phyloP scores from a whole-genome alignment of 139 green algal genomes.

The Spirogloea muscicola region DNA sequence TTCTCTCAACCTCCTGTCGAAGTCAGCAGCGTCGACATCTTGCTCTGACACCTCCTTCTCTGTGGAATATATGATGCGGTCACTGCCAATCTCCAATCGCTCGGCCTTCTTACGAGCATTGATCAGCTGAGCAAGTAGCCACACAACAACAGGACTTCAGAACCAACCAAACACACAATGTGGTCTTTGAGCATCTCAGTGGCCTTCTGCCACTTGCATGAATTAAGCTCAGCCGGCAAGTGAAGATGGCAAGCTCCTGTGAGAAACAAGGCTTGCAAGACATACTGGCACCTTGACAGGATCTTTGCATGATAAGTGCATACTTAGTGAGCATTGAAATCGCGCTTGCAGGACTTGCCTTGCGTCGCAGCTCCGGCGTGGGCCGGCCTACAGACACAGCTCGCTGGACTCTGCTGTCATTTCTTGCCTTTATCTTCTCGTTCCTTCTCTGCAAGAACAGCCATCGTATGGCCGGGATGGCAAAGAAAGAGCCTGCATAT shows the following conservation, averaged over 20 bases:
- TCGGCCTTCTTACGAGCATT: conserved; percentile 34
- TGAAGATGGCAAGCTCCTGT: background rate
- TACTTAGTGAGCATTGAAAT: too few relatives aligned
- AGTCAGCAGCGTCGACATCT: conserved; percentile 37
- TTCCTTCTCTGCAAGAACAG: conserved; percentile 59
- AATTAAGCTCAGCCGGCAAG: background rate
- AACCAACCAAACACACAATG: too few relatives aligned
- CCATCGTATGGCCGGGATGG: conserved; percentile 69
- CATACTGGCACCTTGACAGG: background rate
- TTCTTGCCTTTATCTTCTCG: conserved; percentile 66
- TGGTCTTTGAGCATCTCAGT: background rate
- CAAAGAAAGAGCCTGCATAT: conserved; percentile 87
- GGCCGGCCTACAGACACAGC: conserved; percentile 19
- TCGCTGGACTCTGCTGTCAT: conserved; percentile 53
- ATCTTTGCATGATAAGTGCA: too few relatives aligned
- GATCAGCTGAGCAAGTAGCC: conserved; percentile 15
- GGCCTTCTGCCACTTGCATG: background rate
- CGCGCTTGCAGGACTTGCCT: conserved; percentile 10
- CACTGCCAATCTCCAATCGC: conserved; percentile 14
- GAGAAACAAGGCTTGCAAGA: background rate
- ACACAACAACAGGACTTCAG: too few relatives aligned
- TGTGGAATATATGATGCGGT: conserved; percentile 44
- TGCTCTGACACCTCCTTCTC: conserved; percentile 39
- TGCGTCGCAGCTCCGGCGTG: conserved; percentile 11
- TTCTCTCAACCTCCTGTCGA: conserved; percentile 40